phyloP scores from a whole-genome alignment of 345 rosid species.

The Citrus maxima region DNA sequence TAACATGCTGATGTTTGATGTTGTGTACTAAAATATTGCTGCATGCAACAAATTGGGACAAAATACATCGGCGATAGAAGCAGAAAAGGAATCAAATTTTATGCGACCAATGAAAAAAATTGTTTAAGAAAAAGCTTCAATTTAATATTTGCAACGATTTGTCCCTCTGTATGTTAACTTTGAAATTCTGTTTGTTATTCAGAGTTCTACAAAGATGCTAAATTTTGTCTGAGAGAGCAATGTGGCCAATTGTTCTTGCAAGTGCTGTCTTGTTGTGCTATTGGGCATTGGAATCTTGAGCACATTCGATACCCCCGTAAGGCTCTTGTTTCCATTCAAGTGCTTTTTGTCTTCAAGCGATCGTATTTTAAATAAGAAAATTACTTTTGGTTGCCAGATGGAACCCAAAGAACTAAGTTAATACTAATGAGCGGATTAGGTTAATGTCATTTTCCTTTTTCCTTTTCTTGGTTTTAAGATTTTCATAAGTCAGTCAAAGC shows the following conservation, averaged over 20 bases:
- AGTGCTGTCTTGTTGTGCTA: slow-evolving; percentile 10
- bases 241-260: not conserved
- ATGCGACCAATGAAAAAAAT: not conserved
- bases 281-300: slow-evolving; percentile 22
- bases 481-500: not conserved
- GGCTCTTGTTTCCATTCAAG: not conserved
- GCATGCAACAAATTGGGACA: slow-evolving; percentile 8
- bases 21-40: not conserved
- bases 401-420: not conserved
- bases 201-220: slow-evolving; percentile 19
- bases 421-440: not conserved
- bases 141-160: no score
- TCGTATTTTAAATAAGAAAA: not conserved
- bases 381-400: not conserved
- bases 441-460: not conserved
- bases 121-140: no score
- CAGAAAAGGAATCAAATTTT: slow-evolving; percentile 4
- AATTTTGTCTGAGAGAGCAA: slow-evolving; percentile 17
- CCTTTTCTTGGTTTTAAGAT: no score
- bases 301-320: slow-evolving; percentile 13
- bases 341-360: slow-evolving; percentile 11
- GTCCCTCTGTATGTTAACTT: no score
- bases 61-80: not conserved
- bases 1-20: not conserved
- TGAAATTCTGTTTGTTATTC: not conserved